Evolutionary conservation across 2,329 filamentous ascomycete genomes (phyloP), one percentile per base, ranked within the genome.

Genomic region (Bipolaris bicolor): DNA sequence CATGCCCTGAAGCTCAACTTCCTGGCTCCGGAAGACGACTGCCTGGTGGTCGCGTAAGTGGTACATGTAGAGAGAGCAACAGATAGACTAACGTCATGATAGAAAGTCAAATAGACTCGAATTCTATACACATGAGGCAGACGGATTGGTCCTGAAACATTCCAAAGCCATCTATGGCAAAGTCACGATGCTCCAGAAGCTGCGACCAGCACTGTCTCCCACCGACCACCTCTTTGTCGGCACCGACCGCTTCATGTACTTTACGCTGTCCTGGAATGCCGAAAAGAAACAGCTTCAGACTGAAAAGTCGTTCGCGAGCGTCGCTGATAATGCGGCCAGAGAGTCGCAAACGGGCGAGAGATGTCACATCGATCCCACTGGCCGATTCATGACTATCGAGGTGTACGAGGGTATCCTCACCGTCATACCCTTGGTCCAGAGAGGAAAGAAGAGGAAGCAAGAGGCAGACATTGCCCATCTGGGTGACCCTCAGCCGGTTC

Each of bases 141-240:
- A 90, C 66, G 86, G 86, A 41, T 48, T 76, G 46, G 76, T 80
- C 1, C 83, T 93, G 57, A 82, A 86, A 33, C 85, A 86, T 62
- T 89, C 90, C 3, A 89, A 88, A 69, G 81, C 87, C 61, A 83
- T 98, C 53, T 94, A 94, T 74, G 95, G 94, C 73, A 91, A 90
- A 65, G 88, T 98, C 65, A 89, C 90, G 7, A 91, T 97, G 82
- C 84, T 97, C 13, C 86, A 95, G 70, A 89, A 88, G 69, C 82
- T 99, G 46, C 87, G 87, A 24, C 92, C 93, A 5, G 86, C 87
- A 47, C 86, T 91, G 65, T 88, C 88, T 26, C 78, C 83, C 5
- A 91, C 88, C 46, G 92, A 98, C 66, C 86, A 97, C 60, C 85
- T 99, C 59, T 97, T 99, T 73, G 85, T 99, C 55, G 94, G 92